Evolutionary conservation across 768 basidiomycete species (phyloP), one percentile per base, ranked within the genome.

Genomic region (Leccinum imitatum): DNA sequence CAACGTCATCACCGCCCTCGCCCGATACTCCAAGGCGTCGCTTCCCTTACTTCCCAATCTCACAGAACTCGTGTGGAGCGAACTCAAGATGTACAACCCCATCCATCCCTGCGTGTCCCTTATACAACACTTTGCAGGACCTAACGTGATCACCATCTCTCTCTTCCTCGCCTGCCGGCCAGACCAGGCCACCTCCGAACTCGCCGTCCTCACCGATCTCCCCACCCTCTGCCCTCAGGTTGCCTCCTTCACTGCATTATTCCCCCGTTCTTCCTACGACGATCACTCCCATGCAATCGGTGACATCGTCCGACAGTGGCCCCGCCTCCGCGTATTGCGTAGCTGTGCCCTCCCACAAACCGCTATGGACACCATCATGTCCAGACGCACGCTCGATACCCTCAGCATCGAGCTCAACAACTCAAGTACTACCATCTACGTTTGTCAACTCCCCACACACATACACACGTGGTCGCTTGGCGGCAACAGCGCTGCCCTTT

Each of bases 361-460:
- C 0, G 66, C 62, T 41, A 67, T 71, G 70, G 63, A 71, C 6
- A 57, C 60, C 0, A 30, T 71, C 23, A 53, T 37, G 0, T 59
- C 67, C 3, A 58, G 54, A 14, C 30, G 27, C 5, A 53, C 50
- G 0, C 66, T 71, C 23, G 60, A 67, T 2, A 65, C 70, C 0
- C 66, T 71, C 19, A 64, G 58, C 30, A 69, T 69, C 47, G 70
- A 71, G n/a, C 66, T 71, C 53, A 71, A 71, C 50, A 67, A 71
- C 17, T 67, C 67, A 13, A 64, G 35, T 3, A 64, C 64, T 0
- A 64, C 65, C 1, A 13, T 54, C 9, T 71, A 67, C 31, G 50
- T 60, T n/a, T 70, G 70, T 21, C 56, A 31, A 1, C 56, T 71
- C 19, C 67, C 70, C 1, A 15, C 62, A 1, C 59, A 65, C 9